Base-by-base conservation (phyloP, 768 basidiomycete species). In the Amanita muscaria region DNA sequence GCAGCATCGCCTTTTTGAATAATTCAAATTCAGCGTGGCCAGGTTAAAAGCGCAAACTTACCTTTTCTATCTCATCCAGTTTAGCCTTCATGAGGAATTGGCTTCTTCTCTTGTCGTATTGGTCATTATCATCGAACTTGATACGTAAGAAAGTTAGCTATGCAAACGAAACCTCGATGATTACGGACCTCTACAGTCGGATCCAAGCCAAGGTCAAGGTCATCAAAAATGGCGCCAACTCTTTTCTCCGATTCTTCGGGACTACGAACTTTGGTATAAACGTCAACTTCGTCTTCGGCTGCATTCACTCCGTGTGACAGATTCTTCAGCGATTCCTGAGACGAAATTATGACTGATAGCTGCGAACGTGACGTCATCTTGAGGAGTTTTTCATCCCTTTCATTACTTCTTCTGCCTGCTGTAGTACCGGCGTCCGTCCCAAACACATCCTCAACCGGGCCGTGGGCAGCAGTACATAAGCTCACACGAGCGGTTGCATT, bases 41-140 rank as follows among this genome's bases (percentile, higher is more conserved):
- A 22, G 27, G 21, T 9, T 14, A 42, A 8, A 9, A n/a, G 15
- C 31, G 18, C 29, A 22, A 23, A 54, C 54, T 5, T 49, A 68
- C 85, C 69, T 73, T 73, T 57, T 90, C 87, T 37, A 90, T 83
- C 60, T 83, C 82, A 56, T 90, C 88, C 18, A 90, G 64, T 57
- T 83, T 75, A 14, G 80, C 78, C 52, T 70, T 78, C 79, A 89
- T 77, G 33, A 82, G 62, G 51, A 78, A 73, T 52, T 88, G 87
- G 58, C 85, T 88, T 55, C 73, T 75, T 32, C 85, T 73, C 47
- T 76, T 73, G 61, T 87, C 86, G 54, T 86, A 69, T 34, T 82
- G 80, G 53, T 87, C 86, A 51, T 77, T 66, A 35, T 77, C 74
- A 48, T 85, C 81, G 52, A 73, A 80, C 82, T 86, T 32, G 10